Evolutionary conservation across 305 asterid species (phyloP).

Genomic region (Plantago lanceolata): DNA sequence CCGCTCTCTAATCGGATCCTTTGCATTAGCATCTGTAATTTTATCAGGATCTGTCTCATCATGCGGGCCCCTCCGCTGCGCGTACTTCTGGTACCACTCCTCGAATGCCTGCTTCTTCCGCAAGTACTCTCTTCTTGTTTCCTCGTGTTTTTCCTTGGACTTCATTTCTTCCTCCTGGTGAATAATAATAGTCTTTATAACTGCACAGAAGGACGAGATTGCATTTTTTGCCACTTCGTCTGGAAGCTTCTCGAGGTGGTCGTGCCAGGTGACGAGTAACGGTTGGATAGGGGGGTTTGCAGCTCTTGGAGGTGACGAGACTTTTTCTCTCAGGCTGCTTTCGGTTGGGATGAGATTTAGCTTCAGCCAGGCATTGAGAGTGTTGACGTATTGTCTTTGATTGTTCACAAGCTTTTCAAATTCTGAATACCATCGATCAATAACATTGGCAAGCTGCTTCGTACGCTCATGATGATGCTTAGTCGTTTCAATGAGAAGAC

Average conservation of each 20-base stretch:
- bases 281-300: slow-evolving; percentile 68
- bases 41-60: slow-evolving; percentile 41
- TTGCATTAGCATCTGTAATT: slow-evolving; percentile 32
- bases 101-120: slow-evolving; percentile 70
- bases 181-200: slow-evolving; percentile 61
- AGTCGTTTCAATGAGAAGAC: slow-evolving; percentile 64
- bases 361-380: slow-evolving; percentile 77
- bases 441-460: slow-evolving; percentile 55
- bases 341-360: slow-evolving; percentile 81
- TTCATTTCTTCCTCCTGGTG: slow-evolving; percentile 92
- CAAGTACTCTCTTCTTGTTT: slow-evolving; percentile 63
- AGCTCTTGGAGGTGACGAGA: slow-evolving; percentile 56
- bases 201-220: slow-evolving; percentile 69
- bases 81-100: slow-evolving; percentile 78
- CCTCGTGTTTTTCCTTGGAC: slow-evolving; percentile 79
- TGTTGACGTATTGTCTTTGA: slow-evolving; percentile 56
- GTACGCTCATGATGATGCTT: slow-evolving; percentile 77
- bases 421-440: slow-evolving; percentile 71
- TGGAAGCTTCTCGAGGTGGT: slow-evolving; percentile 82
- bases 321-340: slow-evolving; percentile 67
- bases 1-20: slow-evolving; percentile 62
- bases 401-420: slow-evolving; percentile 66
- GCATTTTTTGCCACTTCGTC: slow-evolving; percentile 79
- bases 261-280: slow-evolving; percentile 77
- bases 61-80: slow-evolving; percentile 38